A percentile compares a stretch with the other conserved stretches of the same genome.
Conservation (phyloP, 345 rosid species). For the Balakata baccata region DNA sequence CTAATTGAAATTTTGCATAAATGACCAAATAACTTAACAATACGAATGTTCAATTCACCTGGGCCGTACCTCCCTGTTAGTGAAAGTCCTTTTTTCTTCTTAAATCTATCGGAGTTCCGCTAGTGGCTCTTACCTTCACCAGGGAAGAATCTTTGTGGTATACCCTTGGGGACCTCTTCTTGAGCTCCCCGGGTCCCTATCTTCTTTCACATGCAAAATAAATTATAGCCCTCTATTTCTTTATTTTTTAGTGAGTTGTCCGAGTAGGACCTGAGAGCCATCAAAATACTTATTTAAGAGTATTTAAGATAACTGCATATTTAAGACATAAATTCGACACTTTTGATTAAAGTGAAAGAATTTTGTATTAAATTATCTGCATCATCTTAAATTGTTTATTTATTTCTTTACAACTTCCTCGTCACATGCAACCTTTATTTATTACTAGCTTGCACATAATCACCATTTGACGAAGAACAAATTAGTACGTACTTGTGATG, state of each 20-base stretch:
- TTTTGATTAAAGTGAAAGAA: no score
- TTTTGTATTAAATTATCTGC: no score
- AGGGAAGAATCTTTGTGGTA: slow-evolving; percentile 21
- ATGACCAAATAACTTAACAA: not conserved
- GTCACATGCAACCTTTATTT: not conserved
- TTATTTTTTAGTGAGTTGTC: no score
- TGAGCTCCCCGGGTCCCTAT: slow-evolving; percentile 15
- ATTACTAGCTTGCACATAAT: not conserved
- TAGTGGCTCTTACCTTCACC: not conserved
- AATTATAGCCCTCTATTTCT: not conserved
- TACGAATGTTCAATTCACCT: slow-evolving; percentile 4
- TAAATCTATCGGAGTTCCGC: not conserved
- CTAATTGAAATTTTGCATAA: no score
- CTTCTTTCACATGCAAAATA: slow-evolving; percentile 17
- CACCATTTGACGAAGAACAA: no score
- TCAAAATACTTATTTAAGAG: no score
- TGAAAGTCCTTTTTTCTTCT: not conserved
- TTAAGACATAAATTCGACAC: no score
- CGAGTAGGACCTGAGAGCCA: no score
- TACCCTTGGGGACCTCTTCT: not conserved
- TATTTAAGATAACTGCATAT: no score
- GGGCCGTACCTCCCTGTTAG: not conserved
- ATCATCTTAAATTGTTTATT: no score
- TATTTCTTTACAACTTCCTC: not conserved
- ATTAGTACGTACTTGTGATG: not conserved